Conservation (phyloP, 1,284 basidiomycete genomes). For the Earliella scabrosa region DNA sequence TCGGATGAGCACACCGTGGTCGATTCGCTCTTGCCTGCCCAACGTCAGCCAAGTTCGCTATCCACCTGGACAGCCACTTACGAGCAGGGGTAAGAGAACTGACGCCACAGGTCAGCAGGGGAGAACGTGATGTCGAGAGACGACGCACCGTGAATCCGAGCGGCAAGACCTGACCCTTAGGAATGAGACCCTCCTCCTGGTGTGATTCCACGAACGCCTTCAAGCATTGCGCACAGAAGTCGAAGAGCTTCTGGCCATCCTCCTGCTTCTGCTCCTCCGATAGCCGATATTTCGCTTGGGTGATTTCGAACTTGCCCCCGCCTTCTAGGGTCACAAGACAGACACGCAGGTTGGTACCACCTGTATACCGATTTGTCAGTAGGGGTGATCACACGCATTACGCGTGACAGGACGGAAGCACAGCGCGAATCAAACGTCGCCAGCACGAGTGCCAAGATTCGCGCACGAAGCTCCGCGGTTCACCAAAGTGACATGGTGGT, state of each 20-base stretch:
- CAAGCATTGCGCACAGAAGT: slow-evolving; percentile 96
- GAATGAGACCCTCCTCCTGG: slow-evolving; percentile 63
- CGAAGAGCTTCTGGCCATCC: slow-evolving; percentile 94
- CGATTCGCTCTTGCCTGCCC: slow-evolving; percentile 85
- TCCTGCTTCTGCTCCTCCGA: slow-evolving; percentile 98
- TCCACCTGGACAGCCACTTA: slow-evolving; percentile 43
- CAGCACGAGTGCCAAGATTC: not conserved
- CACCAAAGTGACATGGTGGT: too few relatives aligned
- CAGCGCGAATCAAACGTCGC: not conserved
- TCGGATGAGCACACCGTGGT: slow-evolving; percentile 93
- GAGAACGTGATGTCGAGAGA: not conserved
- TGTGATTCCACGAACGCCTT: slow-evolving; percentile 89
- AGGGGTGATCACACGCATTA: not conserved
- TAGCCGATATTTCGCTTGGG: slow-evolving; percentile 96
- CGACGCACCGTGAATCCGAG: slow-evolving; percentile 90
- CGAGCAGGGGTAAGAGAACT: slow-evolving; percentile 95
- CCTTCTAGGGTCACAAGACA: slow-evolving; percentile 95
- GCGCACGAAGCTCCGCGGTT: not conserved
- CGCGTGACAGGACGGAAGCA: not conserved
- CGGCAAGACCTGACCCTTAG: slow-evolving; percentile 76
- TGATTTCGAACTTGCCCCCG: slow-evolving; percentile 95
- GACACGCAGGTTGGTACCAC: slow-evolving; percentile 96
- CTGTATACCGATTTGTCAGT: slow-evolving; percentile 40
- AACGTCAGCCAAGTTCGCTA: not conserved
- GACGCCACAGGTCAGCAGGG: not conserved